Base-by-base conservation (phyloP, 345 rosid genomes). In the Salix viminalis region DNA sequence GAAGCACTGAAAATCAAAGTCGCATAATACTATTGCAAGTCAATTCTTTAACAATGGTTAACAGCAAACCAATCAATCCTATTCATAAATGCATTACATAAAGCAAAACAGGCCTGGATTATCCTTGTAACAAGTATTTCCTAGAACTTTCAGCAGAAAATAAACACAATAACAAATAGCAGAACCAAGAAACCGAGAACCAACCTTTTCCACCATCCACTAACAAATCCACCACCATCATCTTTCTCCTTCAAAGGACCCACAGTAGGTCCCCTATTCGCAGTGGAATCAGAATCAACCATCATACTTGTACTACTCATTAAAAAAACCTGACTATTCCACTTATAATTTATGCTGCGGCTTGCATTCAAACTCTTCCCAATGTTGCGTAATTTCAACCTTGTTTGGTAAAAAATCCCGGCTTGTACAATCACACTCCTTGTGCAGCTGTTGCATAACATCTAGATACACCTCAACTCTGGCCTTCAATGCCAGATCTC, bases 201-300 rank as follows among this genome's bases (percentile, higher is more conserved):
- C 82, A 75, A 96, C 99, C 97, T 91, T 89, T 90, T 91, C 95
- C 96, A 91, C 32, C 92, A 94, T 83, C 97, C 97, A 67, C 96
- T 87, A 12, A 89, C 87, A 84, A 83, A 90, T 73, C 94, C 94
- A 23, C 85, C 88, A 32, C 83, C 92, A 4, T 91, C 97, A 50
- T 90, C 93, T 85, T 91, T 92, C 85, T 81, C 90, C 3, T 78
- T 79, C 46, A 84, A 74, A 41, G 85, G 65, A 79, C 85, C 87
- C 62, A 77, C 84, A 23, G 82, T 16, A 1, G 82, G 80, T 18
- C 86, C 86, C 48, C 75, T 83, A 64, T 85, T 90, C 21, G 84
- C 94, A 1, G 84, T 69, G 7, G 91, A 77, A 46, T 85, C 79
- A 5, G 92, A 82, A 90, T 92, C 97, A 24, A 91, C 90, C 98